Evolutionary conservation across 2,329 filamentous ascomycete species (phyloP).

Genomic region (Cytospora piceicola): DNA sequence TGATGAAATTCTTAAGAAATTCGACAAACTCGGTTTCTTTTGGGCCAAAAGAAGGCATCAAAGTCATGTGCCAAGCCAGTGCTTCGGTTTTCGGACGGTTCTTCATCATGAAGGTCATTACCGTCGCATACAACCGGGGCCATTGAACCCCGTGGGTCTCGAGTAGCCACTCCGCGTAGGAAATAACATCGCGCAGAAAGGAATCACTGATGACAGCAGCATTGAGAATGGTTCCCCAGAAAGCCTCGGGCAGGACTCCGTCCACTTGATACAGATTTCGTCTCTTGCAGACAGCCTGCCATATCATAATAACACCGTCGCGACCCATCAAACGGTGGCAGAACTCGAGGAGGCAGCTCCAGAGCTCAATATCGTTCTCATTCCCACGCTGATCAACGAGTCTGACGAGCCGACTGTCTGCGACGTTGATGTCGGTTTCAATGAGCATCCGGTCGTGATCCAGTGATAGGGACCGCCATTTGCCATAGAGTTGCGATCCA

Average conservation of each 20-base stretch:
- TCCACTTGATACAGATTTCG: conserved; percentile 34
- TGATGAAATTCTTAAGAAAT: conserved; percentile 47
- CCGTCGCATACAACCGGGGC: conserved; percentile 55
- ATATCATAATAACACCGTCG: conserved; percentile 36
- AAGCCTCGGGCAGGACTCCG: conserved; percentile 34
- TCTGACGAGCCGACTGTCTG: conserved; percentile 15
- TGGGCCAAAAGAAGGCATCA: conserved; percentile 50
- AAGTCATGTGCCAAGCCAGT: conserved; percentile 52
- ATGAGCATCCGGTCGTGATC: conserved; percentile 35
- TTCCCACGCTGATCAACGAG: conserved; percentile 37
- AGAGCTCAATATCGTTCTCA: conserved; percentile 38
- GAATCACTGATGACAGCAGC: conserved; percentile 40
- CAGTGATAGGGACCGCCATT: conserved; percentile 36
- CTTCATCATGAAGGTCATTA: conserved; percentile 49
- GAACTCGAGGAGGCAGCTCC: conserved; percentile 40
- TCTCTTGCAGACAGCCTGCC: conserved; percentile 36
- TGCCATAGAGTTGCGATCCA: conserved; percentile 32
- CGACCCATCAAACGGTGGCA: conserved; percentile 35
- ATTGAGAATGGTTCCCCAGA: conserved; percentile 41
- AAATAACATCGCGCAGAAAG: conserved; percentile 42
- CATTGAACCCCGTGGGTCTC: conserved; percentile 46
- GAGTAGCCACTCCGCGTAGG: conserved; percentile 50
- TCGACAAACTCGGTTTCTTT: conserved; percentile 46
- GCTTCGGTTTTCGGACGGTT: conserved; percentile 44
- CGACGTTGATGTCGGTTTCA: conserved; percentile 34